Evolutionary conservation across 371 early-diverging fungal genomes (phyloP), one percentile per base, ranked within the genome.

Genomic region (Haplosporangium sp.): DNA sequence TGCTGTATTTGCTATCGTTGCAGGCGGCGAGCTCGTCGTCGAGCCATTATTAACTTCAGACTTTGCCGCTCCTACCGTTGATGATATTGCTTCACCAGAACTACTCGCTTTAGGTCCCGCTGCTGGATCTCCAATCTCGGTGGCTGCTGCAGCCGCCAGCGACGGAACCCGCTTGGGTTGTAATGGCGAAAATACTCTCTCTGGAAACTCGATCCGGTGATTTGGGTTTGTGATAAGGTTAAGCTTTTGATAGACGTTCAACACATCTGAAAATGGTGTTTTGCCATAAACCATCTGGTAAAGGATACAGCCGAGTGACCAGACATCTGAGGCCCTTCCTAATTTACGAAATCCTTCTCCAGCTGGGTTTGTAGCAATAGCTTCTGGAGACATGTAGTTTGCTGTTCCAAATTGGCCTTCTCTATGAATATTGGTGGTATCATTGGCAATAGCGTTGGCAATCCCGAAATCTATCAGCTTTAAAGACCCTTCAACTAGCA

Each of bases 381-480:
- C 92, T 85, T 99, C 99, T 0, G 99, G 99, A 0, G 99, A 89
- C 96, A 99, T 98, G 84, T 99, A 99, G 75, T 98, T 98, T 17
- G 96, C 83, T 0, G 99, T 99, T 1, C 99, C 99, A 11, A 93
- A 85, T 84, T 97, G 97, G 52, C 88, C 87, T 57, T 97, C 97
- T 4, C 96, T 86, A 42, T 96, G 91, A 58, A 99, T 94, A 68
- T 96, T 96, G 17, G 99, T 98, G 0, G 99, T 99, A 77, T 98
- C 98, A 83, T 95, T 96, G 2, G 93, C 88, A 34, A 99, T 96
- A 0, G 90, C 85, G 67, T 96, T 98, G 5, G 99, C 97, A 64
- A 99, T 99, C n/a, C 99, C 99, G 89, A 99, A 99, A 82, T 99
- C 99, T 68, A 99, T 99, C 63, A 98, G 82, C 71, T 98, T 98